Evolutionary conservation across 148 eudicot genomes (phyloP).

Genomic region (Fallopia convolvulus): DNA sequence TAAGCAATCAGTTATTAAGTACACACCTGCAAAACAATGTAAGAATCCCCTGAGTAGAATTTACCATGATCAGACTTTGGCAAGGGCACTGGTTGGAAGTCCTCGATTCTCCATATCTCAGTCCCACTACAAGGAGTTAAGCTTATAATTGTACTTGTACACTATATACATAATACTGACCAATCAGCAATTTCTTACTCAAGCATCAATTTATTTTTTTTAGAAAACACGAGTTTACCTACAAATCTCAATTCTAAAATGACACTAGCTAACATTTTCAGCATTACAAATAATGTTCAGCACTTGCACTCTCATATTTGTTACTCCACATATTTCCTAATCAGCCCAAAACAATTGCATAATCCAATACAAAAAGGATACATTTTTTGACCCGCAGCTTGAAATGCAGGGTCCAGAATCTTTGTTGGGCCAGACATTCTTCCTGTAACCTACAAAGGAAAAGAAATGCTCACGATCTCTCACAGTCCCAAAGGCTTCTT

Average conservation of each 20-base stretch:
- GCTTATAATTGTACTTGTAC: slow-evolving; percentile 18
- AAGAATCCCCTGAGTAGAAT: slow-evolving; percentile 77
- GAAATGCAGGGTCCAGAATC: slow-evolving; percentile 89
- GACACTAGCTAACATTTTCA: not conserved
- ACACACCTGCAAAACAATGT: slow-evolving; percentile 14
- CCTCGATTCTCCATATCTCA: slow-evolving; percentile 96
- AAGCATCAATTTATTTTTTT: not conserved
- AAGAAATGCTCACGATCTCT: not conserved
- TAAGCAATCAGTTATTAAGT: not conserved
- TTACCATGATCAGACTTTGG: slow-evolving; percentile 89
- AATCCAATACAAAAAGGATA: slow-evolving; percentile 49
- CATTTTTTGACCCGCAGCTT: slow-evolving; percentile 83
- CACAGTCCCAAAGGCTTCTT: not conserved
- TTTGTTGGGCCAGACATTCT: slow-evolving; percentile 71
- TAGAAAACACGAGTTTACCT: not conserved
- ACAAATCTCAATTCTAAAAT: not conserved
- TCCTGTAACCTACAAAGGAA: not conserved
- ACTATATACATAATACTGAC: not conserved
- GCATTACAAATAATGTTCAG: not conserved
- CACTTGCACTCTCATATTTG: not conserved
- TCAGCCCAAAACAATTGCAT: not conserved
- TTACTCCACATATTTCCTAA: not conserved
- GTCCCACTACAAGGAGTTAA: slow-evolving; percentile 76
- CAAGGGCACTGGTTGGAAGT: slow-evolving; percentile 86
- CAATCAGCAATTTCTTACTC: not conserved